phyloP scores from a whole-genome alignment of 2,329 filamentous ascomycete genomes.

The Tolypocladium sp. region DNA sequence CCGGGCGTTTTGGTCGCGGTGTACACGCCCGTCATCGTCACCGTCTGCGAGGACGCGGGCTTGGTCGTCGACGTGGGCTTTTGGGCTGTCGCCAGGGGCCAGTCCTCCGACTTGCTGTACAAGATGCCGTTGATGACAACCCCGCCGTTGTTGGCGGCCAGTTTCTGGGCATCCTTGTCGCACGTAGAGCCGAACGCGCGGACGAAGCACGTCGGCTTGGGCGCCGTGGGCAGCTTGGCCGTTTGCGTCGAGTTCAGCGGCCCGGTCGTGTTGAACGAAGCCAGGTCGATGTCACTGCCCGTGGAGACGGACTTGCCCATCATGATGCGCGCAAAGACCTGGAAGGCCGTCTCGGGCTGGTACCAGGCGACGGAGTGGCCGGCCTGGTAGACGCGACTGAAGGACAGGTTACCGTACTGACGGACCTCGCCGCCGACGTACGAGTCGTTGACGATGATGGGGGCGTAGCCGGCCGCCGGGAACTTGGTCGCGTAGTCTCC shows the following conservation, averaged over 20 bases:
- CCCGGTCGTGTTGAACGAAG: conserved; percentile 47
- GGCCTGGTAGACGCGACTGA: conserved; percentile 57
- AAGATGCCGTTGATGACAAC: conserved; percentile 52
- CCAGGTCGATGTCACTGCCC: conserved; percentile 41
- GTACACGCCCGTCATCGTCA: conserved; percentile 21
- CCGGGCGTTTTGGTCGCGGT: conserved; percentile 24
- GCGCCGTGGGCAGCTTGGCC: conserved; percentile 38
- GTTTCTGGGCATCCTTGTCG: conserved; percentile 37
- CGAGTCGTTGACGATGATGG: conserved; percentile 57
- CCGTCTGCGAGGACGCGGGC: conserved; percentile 7
- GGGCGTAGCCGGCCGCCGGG: conserved; percentile 58
- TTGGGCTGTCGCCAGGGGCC: conserved; percentile 23
- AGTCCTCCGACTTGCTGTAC: conserved; percentile 32
- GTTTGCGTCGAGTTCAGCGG: conserved; percentile 46
- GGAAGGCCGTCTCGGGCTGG: conserved; percentile 50
- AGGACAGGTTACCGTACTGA: conserved; percentile 67
- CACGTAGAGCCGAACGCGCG: conserved; percentile 41
- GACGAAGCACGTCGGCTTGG: conserved; percentile 50
- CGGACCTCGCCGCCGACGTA: conserved; percentile 66
- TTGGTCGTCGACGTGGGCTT: conserved; percentile 12
- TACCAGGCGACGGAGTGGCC: conserved; percentile 55
- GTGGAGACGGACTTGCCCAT: conserved; percentile 45
- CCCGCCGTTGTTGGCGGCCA: conserved; percentile 40
- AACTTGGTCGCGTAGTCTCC: conserved; percentile 45
- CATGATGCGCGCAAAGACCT: conserved; percentile 52